These are phyloP conservation scores for Hypoxylon crocopeplum DNA, from an alignment of 495 filamentous ascomycete genomes.

Conservation along the genomic window DNA sequence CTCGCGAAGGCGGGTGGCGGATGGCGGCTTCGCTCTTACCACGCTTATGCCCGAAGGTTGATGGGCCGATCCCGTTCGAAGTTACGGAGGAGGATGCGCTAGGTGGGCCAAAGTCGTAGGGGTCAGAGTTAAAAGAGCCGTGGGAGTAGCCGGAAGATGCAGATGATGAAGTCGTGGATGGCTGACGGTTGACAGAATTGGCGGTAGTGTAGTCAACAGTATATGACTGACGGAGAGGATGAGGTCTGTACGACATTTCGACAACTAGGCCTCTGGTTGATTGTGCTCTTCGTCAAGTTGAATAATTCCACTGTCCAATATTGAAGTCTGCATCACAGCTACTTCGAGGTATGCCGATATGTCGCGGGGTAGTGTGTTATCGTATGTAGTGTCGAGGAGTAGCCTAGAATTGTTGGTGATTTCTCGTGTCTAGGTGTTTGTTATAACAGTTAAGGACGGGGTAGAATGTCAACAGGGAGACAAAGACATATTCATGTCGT, in stretches of 20 bases:
- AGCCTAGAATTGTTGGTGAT: neutral
- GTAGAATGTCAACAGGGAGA: constrained; percentile 12
- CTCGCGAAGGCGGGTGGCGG: constrained; percentile 27
- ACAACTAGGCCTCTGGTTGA: constrained; percentile 34
- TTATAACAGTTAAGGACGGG: neutral
- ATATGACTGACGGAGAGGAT: constrained; percentile 68
- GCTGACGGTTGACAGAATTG: constrained; percentile 67
- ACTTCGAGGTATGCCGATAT: no score
- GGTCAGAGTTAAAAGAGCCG: constrained; percentile 58
- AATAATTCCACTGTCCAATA: constrained; percentile 24
- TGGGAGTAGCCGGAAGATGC: constrained; percentile 78
- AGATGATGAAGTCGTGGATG: constrained; percentile 77
- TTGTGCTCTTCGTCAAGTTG: constrained; percentile 36
- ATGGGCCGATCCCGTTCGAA: constrained; percentile 64
- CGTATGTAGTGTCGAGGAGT: neutral
- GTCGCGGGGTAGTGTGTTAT: neutral
- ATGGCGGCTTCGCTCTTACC: constrained; percentile 72
- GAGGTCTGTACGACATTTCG: constrained; percentile 60
- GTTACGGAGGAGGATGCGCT: constrained; percentile 79
- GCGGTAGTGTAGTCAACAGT: constrained; percentile 62
- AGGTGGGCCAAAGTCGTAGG: constrained; percentile 71
- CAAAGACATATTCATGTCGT: constrained; percentile 13
- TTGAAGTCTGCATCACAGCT: constrained; percentile 45
- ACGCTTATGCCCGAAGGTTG: constrained; percentile 68
- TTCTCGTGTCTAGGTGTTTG: neutral